Evolutionary conservation across 2,329 filamentous ascomycete species (phyloP).

Genomic region (Stylonectria norvegica): DNA sequence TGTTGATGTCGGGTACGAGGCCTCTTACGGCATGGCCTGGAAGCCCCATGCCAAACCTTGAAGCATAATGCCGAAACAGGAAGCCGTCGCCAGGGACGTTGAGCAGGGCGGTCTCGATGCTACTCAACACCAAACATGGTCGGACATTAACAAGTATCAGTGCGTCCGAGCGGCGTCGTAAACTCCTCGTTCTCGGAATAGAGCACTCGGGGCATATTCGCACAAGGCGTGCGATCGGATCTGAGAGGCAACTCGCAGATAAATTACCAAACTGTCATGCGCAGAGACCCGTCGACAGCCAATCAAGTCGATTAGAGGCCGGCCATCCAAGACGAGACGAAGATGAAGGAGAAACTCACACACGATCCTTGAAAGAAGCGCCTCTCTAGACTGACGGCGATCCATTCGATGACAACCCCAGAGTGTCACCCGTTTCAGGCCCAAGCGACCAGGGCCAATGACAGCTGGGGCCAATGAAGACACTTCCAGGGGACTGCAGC

Average conservation of each 20-base stretch:
- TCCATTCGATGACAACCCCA: slow-evolving; percentile 6
- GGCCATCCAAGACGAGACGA: slow-evolving; percentile 13
- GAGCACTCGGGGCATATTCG: too few species aligned
- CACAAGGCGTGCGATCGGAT: too few species aligned
- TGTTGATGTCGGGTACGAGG: slow-evolving; percentile 14
- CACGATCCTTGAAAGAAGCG: too few species aligned
- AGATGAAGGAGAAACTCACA: not conserved
- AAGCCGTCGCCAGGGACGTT: not conserved
- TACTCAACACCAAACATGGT: not conserved
- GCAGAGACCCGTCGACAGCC: slow-evolving; percentile 10
- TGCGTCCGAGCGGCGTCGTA: not conserved
- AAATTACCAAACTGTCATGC: slow-evolving; percentile 2
- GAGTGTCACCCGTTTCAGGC: slow-evolving; percentile 20
- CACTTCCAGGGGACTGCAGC: slow-evolving; percentile 13
- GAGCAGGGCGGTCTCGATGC: not conserved
- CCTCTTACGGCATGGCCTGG: not conserved
- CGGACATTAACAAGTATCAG: not conserved
- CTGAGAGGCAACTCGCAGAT: too few species aligned
- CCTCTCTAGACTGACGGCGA: too few species aligned
- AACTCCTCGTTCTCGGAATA: too few species aligned
- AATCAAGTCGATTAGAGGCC: slow-evolving; percentile 18
- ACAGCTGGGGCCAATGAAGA: slow-evolving; percentile 9
- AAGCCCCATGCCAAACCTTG: not conserved
- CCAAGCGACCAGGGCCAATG: slow-evolving; percentile 10
- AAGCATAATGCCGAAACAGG: not conserved